Base-by-base conservation (phyloP, 2,329 filamentous ascomycete genomes). In the Incumbomyces delicatus region DNA sequence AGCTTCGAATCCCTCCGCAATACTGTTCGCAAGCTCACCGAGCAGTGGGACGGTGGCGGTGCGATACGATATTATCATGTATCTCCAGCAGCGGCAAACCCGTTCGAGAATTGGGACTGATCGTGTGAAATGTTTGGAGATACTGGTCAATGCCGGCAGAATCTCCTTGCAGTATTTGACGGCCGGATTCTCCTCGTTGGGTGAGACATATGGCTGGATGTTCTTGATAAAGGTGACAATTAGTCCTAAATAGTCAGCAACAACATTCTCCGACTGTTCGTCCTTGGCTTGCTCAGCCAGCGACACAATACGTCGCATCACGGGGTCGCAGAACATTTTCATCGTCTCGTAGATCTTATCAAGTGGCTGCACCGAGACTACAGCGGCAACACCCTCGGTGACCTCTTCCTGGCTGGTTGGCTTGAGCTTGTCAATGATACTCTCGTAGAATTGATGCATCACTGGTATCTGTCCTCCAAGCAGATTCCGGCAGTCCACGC, bases 101-200 rank as follows among this genome's bases (percentile, higher is more conserved):
- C 90, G 78, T 70, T 98, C 92, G 54, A 94, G 84, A 49, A 98
- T 94, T 2, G 92, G 90, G 12, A 82, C 76, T 57, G 89, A 95
- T 57, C 77, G 73, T 51, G 89, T 78, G 63, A 96, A 98, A 61
- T 83, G 90, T 59, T 94, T 85, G 46, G 94, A 76, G 50, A 98
- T 85, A 6, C 85, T 87, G 7, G 86, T 81, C 49, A 96, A 74
- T 33, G 95, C 80, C 0, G 87, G 86, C 63, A 96, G 87, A 16
- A 95, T 84, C 62, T 96, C 89, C 58, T 90, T 80, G 76, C 92
- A 96, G 69, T 98, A 98, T 65, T 88, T 89, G 49, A 98, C 89
- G 1, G 87, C 88, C 4, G 90, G 90, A 61, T 96, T 89, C 50
- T 87, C 81, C 53, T 87, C 74, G 43, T 76, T 76, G 7, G 77